Evolutionary conservation across 768 basidiomycete species (phyloP).

Genomic region (Sarcomyxa edulis): DNA sequence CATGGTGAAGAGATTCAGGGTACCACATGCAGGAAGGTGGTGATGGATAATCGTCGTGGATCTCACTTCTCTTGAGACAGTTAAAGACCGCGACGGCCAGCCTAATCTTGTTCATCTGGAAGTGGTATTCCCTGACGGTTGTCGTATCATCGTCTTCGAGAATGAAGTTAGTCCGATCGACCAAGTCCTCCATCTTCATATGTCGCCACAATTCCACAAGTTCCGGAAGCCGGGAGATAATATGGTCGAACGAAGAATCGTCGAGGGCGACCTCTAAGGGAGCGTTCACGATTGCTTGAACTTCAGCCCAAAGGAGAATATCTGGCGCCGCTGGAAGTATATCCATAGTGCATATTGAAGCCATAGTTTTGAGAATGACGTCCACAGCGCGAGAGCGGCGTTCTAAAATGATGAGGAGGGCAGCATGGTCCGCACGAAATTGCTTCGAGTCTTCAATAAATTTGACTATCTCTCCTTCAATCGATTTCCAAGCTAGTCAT

Average conservation of each 20-base stretch:
- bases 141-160: too few relatives aligned
- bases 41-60: constrained; percentile 1
- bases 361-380: background rate
- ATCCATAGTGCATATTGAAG: constrained; percentile 7
- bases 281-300: constrained; percentile 13
- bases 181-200: background rate
- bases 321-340: constrained; percentile 20
- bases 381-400: background rate
- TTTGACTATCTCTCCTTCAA: constrained; percentile 32
- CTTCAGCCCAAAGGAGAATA: constrained; percentile 11
- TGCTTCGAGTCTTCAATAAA: constrained; percentile 42
- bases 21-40: constrained; percentile 27
- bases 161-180: background rate
- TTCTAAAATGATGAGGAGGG: background rate
- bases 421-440: background rate
- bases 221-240: background rate
- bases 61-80: constrained; percentile 14
- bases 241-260: background rate
- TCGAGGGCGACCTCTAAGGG: constrained; percentile 4
- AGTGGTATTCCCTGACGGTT: background rate
- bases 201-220: background rate
- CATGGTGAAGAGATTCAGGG: constrained; percentile 28
- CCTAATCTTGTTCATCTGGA: too few relatives aligned
- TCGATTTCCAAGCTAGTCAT: constrained; percentile 46
- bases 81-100: constrained; percentile 24